phyloP scores from a whole-genome alignment of 805 yeast species.

The Scheffersomyces coipomensis region DNA sequence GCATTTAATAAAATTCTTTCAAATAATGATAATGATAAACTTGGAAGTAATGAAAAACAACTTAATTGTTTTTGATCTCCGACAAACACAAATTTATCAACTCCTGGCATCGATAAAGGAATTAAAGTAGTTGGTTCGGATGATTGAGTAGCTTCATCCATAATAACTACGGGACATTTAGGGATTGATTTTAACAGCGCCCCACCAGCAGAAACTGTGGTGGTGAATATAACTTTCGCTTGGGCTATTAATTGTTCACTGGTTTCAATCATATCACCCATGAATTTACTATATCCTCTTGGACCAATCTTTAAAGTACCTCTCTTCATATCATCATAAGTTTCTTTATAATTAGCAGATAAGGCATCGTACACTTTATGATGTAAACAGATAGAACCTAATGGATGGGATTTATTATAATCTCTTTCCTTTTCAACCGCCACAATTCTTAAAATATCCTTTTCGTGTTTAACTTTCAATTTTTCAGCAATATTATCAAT shows the following conservation, averaged over 20 bases:
- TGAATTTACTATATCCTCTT: slow-evolving; percentile 46
- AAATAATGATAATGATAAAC: slow-evolving; percentile 63
- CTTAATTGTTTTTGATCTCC: slow-evolving; percentile 78
- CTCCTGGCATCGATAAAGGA: slow-evolving; percentile 47
- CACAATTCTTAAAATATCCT: slow-evolving; percentile 55
- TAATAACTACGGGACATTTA: slow-evolving; percentile 63
- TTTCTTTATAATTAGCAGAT: slow-evolving; percentile 43
- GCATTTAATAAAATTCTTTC: slow-evolving; percentile 66
- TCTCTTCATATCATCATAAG: slow-evolving; percentile 40
- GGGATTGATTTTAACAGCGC: slow-evolving; percentile 55
- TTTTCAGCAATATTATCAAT: slow-evolving; percentile 76
- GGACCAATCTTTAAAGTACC: slow-evolving; percentile 23
- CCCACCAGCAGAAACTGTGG: slow-evolving; percentile 73
- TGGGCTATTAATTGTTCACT: slow-evolving; percentile 55
- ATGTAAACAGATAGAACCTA: slow-evolving; percentile 62
- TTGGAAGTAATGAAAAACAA: slow-evolving; percentile 67
- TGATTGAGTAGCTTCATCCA: slow-evolving; percentile 80
- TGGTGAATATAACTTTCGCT: slow-evolving; percentile 69
- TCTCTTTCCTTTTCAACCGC: slow-evolving; percentile 62
- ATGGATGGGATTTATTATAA: slow-evolving; percentile 54
- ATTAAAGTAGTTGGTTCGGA: slow-evolving; percentile 66
- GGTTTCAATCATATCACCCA: slow-evolving; percentile 42
- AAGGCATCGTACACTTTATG: slow-evolving; percentile 53
- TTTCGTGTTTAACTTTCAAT: slow-evolving; percentile 48
- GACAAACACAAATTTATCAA: slow-evolving; percentile 64